phyloP scores from a whole-genome alignment of 2,329 filamentous ascomycete genomes.

The Aspergillus ibericus region DNA sequence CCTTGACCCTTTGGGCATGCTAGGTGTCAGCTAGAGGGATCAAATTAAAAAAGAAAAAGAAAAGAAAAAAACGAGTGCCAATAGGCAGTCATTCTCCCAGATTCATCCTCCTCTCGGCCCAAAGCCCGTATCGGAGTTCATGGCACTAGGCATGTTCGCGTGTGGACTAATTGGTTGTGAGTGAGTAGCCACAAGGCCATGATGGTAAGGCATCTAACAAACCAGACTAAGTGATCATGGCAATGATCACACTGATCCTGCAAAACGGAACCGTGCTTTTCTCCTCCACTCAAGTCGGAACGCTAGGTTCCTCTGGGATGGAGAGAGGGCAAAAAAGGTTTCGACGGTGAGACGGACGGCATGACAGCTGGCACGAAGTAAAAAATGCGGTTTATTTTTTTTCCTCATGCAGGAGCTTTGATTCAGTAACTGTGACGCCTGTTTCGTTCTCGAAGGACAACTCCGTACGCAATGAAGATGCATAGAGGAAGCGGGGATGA shows the following conservation, averaged over 20 bases:
- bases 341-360: constrained; percentile 30
- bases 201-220: constrained; percentile 17
- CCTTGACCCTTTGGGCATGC: constrained; percentile 17
- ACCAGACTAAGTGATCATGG: constrained; percentile 10
- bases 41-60: constrained; percentile 3
- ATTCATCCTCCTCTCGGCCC: constrained; percentile 11
- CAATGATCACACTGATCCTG: constrained; percentile 10
- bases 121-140: constrained; percentile 19
- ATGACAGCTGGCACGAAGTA: constrained; percentile 39
- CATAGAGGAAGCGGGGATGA: constrained; percentile 32
- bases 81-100: constrained; percentile 3
- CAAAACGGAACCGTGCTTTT: constrained; percentile 7
- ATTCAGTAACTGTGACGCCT: constrained; percentile 28
- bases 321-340: constrained; percentile 17
- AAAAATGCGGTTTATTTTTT: constrained; percentile 17
- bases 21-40: constrained; percentile 14
- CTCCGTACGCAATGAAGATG: constrained; percentile 32
- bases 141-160: constrained; percentile 14
- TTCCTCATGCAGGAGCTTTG: constrained; percentile 34
- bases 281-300: constrained; percentile 12
- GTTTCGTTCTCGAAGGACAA: constrained; percentile 21
- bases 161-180: constrained; percentile 23
- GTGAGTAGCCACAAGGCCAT: constrained; percentile 13
- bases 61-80: neutral
- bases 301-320: constrained; percentile 27